These are phyloP conservation scores for Eutrema japonicum DNA, from an alignment of 345 rosid species.

Conservation along the genomic window DNA sequence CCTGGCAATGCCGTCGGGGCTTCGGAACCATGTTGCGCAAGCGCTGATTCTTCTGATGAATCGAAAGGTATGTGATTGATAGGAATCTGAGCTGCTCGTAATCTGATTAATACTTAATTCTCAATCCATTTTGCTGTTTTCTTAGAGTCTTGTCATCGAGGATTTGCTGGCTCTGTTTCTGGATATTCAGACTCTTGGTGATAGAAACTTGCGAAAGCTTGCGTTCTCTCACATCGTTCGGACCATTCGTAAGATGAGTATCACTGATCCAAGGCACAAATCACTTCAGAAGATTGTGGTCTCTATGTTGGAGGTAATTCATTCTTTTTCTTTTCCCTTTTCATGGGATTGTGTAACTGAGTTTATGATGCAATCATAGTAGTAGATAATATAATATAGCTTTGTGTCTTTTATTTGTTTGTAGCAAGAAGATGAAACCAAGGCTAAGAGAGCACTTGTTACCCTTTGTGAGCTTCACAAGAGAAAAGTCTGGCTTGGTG, in stretches of 20 bases:
- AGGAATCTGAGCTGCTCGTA: background rate
- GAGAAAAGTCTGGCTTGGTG: conserved; percentile 85
- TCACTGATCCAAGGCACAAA: conserved; percentile 71
- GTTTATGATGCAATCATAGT: background rate
- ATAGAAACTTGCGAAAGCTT: conserved; percentile 69
- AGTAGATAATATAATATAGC: background rate
- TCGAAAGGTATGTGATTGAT: conserved; percentile 53
- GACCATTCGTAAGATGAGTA: conserved; percentile 77
- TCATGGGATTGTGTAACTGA: background rate
- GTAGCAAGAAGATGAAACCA: conserved; percentile 81
- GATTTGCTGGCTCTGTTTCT: conserved; percentile 74
- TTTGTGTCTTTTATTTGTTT: conserved; percentile 4
- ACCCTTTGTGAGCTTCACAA: conserved; percentile 79
- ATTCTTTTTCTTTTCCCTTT: background rate
- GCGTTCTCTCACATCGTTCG: conserved; percentile 83
- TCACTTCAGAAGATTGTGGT: conserved; percentile 79
- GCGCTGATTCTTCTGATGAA: conserved; percentile 78
- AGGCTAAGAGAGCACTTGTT: conserved; percentile 74
- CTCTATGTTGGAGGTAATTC: conserved; percentile 66
- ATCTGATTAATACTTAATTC: background rate
- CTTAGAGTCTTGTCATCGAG: conserved; percentile 52
- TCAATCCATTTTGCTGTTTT: conserved; percentile 8
- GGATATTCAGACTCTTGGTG: conserved; percentile 85
- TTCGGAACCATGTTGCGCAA: conserved; percentile 70
- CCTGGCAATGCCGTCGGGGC: conserved; percentile 71